Base-by-base conservation (phyloP, 2,329 filamentous ascomycete species). In the Alternaria sp. region DNA sequence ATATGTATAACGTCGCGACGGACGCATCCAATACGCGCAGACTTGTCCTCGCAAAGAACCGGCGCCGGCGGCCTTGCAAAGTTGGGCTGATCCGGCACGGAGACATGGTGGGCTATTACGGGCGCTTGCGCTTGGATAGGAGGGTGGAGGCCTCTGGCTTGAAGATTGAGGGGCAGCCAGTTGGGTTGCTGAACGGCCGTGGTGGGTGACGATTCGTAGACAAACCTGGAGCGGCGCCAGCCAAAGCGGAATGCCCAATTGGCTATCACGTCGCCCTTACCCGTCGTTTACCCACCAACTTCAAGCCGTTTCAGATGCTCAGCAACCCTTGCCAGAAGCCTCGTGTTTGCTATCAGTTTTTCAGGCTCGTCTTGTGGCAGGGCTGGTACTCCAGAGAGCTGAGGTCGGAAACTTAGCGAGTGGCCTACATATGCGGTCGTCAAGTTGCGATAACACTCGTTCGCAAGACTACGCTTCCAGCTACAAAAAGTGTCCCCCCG, bases 111-210 rank as follows among this genome's bases (percentile, higher is more conserved):
- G 67, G 65, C 57, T 59, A 67, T 41, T 63, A 62, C 72, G 72
- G 68, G 75, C 75, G 75, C 74, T 75, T 76, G 74, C 72, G 71
- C 72, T 65, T 72, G 68, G 66, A 61, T 61, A 60, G 69, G 64
- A 69, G 70, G 71, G 69, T 71, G 66, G 70, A 72, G 65, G 70
- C 67, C 39, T 55, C 31, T 54, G 55, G 51, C 42, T 72, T 51
- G 67, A 68, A 63, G 61, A 56, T 60, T 62, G 65, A 68, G 66
- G 66, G 65, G 62, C 63, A 61, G 63, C 68, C 69, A 71, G 67
- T 75, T 67, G 67, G 70, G 68, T 72, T 62, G 69, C 67, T 64
- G 58, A 54, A 66, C 41, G 51, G 65, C 53, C 41, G 59, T 70
- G 71, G 72, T 63, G 72, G 68, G 68, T 45, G 68, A 61, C 68